These are phyloP conservation scores for Russula sp. DNA, from an alignment of 768 basidiomycete species.

Conservation along the genomic window DNA sequence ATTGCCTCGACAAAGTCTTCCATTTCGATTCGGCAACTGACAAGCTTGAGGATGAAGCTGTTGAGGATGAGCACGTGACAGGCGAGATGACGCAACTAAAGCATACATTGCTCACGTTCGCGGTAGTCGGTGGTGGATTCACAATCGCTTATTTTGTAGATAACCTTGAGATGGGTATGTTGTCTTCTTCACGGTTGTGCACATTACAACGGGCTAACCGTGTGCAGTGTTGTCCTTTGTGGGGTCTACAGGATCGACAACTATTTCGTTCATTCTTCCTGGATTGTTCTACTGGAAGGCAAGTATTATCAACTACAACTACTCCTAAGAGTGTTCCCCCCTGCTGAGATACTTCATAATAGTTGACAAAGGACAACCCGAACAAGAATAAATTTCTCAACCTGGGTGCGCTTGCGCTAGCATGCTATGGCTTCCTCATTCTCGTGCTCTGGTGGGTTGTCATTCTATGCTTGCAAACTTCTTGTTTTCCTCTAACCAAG, in stretches of 20 bases:
- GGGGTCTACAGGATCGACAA: constrained; percentile 94
- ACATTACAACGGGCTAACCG: constrained; percentile 11
- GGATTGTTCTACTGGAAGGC: constrained; percentile 94
- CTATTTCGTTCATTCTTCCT: constrained; percentile 94
- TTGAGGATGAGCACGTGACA: constrained; percentile 50
- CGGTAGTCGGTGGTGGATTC: constrained; percentile 63
- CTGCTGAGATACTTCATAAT: constrained; percentile 9
- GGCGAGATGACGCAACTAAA: constrained; percentile 68
- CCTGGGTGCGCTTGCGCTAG: constrained; percentile 61
- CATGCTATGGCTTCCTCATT: constrained; percentile 71
- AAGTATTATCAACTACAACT: constrained; percentile 25
- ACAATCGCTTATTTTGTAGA: constrained; percentile 74
- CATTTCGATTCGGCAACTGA: constrained; percentile 39
- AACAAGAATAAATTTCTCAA: constrained; percentile 52
- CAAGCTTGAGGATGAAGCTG: constrained; percentile 46
- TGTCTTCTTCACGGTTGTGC: constrained; percentile 30
- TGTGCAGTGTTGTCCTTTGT: constrained; percentile 86
- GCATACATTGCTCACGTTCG: constrained; percentile 65
- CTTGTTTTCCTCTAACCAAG: constrained; percentile 21
- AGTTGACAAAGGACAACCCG: constrained; percentile 70
- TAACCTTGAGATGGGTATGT: constrained; percentile 71
- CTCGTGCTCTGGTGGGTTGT: constrained; percentile 81
- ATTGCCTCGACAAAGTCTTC: constrained; percentile 90
- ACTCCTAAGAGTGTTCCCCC: not conserved
- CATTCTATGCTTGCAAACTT: not conserved